Evolutionary conservation across 768 basidiomycete species (phyloP), one percentile per base, ranked within the genome.

Genomic region (Russula brevipes): DNA sequence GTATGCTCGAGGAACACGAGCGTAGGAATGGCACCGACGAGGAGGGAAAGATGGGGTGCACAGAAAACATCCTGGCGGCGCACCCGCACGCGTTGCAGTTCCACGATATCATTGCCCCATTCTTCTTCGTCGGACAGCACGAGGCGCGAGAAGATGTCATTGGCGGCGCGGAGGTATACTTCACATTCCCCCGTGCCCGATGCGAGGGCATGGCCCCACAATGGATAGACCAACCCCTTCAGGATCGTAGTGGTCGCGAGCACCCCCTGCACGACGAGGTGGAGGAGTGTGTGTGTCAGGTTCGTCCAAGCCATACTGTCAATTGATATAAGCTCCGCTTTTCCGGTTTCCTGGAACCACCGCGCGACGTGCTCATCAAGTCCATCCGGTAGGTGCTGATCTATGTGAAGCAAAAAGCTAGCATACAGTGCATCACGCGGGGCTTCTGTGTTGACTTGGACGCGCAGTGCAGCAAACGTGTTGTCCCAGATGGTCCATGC

Each of bases 401-500:
- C 87, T 54, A 92, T 81, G 61, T 88, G 82, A 70, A 83, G 80
- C 19, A 93, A 76, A 69, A 93, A 91, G 14, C 75, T 75, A 5
- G 83, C 87, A 69, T 91, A 93, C 54, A 84, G 81, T 36, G 87
- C 68, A 3, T 86, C 85, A 64, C 82, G 83, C 41, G 76, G 74
- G 54, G 79, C 77, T 30, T 82, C 81, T 31, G 74, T 78, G 57
- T 73, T 71, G 7, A 71, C 61, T 49, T 89, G 78, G 70, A 88
- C 86, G 47, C 85, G 87, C 49, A 93, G 76, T 56, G 85, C 86
- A 6, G 87, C 83, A 49, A 93, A 79, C 1, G 86, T 84, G 68
- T 89, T 91, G 70, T 91, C 89, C 90, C 90, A 92, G 19, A 88
- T 87, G 68, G 86, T 87, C 84, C 84, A 87, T 2, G 82, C 89